Evolutionary conservation across 768 basidiomycete genomes (phyloP), one percentile per base, ranked within the genome.

Genomic region (Xerocomus potaroensis): DNA sequence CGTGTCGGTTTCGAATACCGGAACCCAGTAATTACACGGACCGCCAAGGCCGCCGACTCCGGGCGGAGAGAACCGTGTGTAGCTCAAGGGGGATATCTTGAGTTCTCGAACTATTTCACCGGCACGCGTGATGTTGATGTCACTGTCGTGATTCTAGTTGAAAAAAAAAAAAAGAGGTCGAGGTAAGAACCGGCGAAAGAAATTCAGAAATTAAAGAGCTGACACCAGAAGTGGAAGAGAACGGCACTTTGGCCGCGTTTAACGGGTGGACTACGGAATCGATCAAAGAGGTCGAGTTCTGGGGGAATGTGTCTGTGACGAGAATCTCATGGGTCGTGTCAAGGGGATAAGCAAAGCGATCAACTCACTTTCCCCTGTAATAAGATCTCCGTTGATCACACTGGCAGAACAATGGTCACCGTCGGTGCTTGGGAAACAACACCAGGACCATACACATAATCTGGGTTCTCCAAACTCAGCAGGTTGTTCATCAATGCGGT

Each of bases 21-120:
- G 86, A 29, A 89, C 82, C 87, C 86, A 87, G 55, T 87, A 87
- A 51, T 81, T 87, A 24, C 80, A 83, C 2, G 79, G 77, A 8
- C 85, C 84, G 22, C 74, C 76, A 21, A 61, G 57, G 0, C 84
- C 84, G 8, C 85, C 83, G n/a, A 85, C 70, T 9, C 81, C 79
- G 11, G 69, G 59, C 1, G 83, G 82, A 4, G 80, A 74, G 47
- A 66, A 53, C 6, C 83, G 78, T 0, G 84, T 87, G 57, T 87
- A 87, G 53, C 79, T 82, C 33, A 76, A 34, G 5, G 68, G 68
- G 1, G 83, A 79, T 27, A 80, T 73, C 31, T 64, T 57, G 37
- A 73, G 73, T 55, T 87, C 84, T 5, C 81, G 77, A n/a, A 62
- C 53, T 37, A 87, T 84, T 48, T 87, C 87, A 48, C 79, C 75